Percentiles rank a stretch among this genome's conserved stretches.
phyloP scores from a whole-genome alignment of 2,329 filamentous ascomycete species.

The Pseudocercospora fijiensis region DNA sequence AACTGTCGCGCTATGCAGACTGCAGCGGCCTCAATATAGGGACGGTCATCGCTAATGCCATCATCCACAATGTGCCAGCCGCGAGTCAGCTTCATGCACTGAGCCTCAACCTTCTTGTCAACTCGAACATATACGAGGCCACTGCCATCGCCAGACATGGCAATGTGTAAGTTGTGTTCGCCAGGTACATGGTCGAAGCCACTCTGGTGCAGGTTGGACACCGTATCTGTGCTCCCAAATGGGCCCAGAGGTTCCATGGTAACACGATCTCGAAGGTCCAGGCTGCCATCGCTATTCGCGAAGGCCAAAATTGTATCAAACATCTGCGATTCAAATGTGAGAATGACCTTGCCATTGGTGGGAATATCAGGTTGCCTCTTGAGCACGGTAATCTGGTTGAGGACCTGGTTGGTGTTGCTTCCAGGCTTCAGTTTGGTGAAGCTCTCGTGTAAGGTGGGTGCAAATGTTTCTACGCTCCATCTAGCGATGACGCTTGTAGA shows the following conservation, averaged over 20 bases:
- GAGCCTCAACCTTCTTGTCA: conserved; percentile 44
- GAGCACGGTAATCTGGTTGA: conserved; percentile 47
- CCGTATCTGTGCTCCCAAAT: conserved; percentile 62
- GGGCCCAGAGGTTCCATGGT: conserved; percentile 66
- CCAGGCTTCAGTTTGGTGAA: conserved; percentile 39
- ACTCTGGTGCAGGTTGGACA: conserved; percentile 71
- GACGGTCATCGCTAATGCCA: conserved; percentile 29
- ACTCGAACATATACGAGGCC: conserved; percentile 46
- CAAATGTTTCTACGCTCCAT: conserved; percentile 69
- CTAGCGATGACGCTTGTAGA: conserved; percentile 74
- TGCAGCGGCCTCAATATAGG: conserved; percentile 34
- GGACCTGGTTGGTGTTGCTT: conserved; percentile 20
- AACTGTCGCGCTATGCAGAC: conserved; percentile 39
- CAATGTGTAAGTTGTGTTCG: conserved; percentile 52
- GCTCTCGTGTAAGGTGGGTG: conserved; percentile 36
- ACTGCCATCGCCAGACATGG: conserved; percentile 51
- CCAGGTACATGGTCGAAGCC: conserved; percentile 71
- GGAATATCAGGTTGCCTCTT: conserved; percentile 66
- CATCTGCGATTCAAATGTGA: conserved; percentile 67
- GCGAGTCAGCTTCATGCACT: conserved; percentile 30
- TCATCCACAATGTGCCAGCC: conserved; percentile 35
- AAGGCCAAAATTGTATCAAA: conserved; percentile 71
- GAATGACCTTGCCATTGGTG: conserved; percentile 64
- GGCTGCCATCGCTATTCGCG: conserved; percentile 73
- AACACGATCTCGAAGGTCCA: conserved; percentile 75